phyloP scores from a whole-genome alignment of 352 stramenopile species.

The Phytophthora hybrid region DNA sequence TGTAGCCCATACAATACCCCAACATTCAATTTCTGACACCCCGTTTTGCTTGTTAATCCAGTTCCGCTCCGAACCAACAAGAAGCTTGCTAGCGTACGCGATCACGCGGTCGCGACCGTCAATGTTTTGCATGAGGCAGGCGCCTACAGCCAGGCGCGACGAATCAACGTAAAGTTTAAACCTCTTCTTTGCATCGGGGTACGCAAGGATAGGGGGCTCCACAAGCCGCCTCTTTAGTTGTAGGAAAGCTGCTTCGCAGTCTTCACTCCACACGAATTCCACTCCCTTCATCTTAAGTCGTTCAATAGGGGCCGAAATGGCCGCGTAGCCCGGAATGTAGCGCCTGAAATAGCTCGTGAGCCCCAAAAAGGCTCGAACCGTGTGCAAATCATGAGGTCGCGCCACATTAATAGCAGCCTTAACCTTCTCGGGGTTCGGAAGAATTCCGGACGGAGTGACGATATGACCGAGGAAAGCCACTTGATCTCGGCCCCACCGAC shows the following conservation, averaged over 20 bases:
- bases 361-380: neutral
- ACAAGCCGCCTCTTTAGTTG: conserved; percentile 10
- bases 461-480: conserved; percentile 15
- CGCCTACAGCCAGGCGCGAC: too few species aligned
- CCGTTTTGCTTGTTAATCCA: too few species aligned
- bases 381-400: neutral
- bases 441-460: neutral
- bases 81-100: too few species aligned
- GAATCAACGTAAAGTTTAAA: too few species aligned
- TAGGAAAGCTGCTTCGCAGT: conserved; percentile 5
- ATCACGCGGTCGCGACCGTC: too few species aligned
- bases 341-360: conserved; percentile 2
- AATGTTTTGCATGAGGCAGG: too few species aligned
- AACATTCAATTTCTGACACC: too few species aligned
- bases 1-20: too few species aligned
- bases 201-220: too few species aligned
- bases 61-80: too few species aligned
- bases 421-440: conserved; percentile 10
- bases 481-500: neutral
- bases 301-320: neutral
- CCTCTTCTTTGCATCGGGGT: too few species aligned
- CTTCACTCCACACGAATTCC: neutral
- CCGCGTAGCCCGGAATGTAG: conserved; percentile 6
- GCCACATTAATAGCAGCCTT: conserved; percentile 5
- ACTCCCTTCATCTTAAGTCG: conserved; percentile 3